Evolutionary conservation across 2,329 filamentous ascomycete genomes (phyloP).

Genomic region (Penicillium sp.): DNA sequence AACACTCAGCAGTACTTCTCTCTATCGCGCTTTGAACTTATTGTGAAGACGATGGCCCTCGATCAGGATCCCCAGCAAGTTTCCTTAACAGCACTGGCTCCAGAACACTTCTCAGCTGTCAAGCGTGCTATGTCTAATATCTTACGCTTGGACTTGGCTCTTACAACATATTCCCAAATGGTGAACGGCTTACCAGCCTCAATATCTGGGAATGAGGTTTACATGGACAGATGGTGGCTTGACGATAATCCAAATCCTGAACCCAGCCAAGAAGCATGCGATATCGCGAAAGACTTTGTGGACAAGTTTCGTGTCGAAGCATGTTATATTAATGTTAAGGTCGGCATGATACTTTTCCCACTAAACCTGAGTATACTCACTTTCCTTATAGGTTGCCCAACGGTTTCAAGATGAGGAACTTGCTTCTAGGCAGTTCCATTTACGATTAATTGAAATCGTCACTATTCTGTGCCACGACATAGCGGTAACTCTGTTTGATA

Average conservation of each 20-base stretch:
- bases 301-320: not conserved
- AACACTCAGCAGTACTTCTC: too few species aligned
- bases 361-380: not conserved
- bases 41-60: too few species aligned
- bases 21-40: too few species aligned
- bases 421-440: not conserved
- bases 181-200: too few species aligned
- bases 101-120: not conserved
- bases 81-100: not conserved
- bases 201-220: not conserved
- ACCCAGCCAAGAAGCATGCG: not conserved
- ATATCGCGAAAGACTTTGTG: not conserved
- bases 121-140: not conserved
- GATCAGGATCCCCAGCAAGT: too few species aligned
- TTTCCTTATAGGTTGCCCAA: not conserved
- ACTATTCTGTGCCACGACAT: constrained; percentile 6
- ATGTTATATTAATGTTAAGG: not conserved
- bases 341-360: not conserved
- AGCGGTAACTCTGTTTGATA: constrained; percentile 7
- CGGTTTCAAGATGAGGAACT: not conserved
- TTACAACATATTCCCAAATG: not conserved
- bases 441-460: constrained; percentile 1
- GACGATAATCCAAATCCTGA: not conserved
- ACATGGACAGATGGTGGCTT: not conserved
- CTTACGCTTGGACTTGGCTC: not conserved